These are phyloP conservation scores for Backusella mclennaniae DNA, from an alignment of 192 early-diverging fungal genomes.

Conservation along the genomic window DNA sequence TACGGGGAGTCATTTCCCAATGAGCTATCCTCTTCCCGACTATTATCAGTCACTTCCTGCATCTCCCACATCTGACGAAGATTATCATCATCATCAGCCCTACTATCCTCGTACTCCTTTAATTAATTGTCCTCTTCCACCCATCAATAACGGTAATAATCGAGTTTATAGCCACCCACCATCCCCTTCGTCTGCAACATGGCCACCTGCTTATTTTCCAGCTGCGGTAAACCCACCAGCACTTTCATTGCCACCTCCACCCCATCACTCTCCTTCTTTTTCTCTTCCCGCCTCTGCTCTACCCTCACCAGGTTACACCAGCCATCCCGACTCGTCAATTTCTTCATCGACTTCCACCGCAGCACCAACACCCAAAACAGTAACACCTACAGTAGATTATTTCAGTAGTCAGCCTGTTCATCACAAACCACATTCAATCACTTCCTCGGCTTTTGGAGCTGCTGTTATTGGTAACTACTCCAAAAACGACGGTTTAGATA, in stretches of 20 bases:
- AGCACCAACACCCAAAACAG: not conserved
- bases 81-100: not conserved
- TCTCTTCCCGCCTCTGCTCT: not conserved
- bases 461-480: not conserved
- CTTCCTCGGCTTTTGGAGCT: not conserved
- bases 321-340: not conserved
- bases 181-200: not conserved
- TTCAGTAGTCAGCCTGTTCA: not conserved
- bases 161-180: not conserved
- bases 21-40: not conserved
- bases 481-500: not conserved
- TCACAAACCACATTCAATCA: slow-evolving; percentile 2
- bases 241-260: not conserved
- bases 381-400: not conserved
- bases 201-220: not conserved
- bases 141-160: not conserved
- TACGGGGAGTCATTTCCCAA: not conserved
- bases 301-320: not conserved
- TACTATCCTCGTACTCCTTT: not conserved
- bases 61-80: not conserved
- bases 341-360: not conserved
- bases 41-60: not conserved
- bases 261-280: not conserved
- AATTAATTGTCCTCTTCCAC: not conserved
- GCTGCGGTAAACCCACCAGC: not conserved